Conservation (phyloP, 2,329 filamentous ascomycete species). For the Clonostachys chloroleuca region DNA sequence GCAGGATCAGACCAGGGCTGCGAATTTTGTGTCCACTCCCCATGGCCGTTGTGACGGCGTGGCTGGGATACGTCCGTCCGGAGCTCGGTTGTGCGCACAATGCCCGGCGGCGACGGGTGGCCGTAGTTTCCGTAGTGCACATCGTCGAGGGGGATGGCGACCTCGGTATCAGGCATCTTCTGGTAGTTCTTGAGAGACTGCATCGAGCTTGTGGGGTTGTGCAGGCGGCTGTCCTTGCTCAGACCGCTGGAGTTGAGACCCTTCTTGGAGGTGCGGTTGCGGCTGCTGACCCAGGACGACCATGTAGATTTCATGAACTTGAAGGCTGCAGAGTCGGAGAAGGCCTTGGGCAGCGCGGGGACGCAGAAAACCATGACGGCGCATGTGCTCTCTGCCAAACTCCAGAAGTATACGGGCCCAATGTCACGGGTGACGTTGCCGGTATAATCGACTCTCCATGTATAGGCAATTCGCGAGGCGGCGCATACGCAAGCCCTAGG, state of each 20-base stretch:
- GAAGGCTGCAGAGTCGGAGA: not conserved
- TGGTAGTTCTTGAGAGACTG: no score
- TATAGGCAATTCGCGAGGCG: not conserved
- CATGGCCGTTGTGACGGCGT: no score
- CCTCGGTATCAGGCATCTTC: no score
- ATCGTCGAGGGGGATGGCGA: no score
- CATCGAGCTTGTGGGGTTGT: no score
- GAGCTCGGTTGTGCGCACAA: no score
- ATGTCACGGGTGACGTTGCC: not conserved
- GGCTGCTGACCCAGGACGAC: not conserved
- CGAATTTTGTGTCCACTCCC: no score
- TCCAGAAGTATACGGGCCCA: not conserved
- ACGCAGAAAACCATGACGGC: not conserved
- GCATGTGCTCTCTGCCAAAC: not conserved
- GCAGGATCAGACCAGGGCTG: no score
- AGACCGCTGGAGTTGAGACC: not conserved
- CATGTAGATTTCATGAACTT: not conserved
- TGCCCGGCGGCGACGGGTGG: no score
- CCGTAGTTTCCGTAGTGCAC: no score
- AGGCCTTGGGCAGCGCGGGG: not conserved
- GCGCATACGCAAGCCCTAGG: constrained; percentile 2
- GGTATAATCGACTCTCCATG: not conserved
- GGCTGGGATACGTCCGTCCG: no score
- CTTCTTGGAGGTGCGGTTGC: not conserved
- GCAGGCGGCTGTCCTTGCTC: no score